A percentile compares a stretch with the other conserved stretches of the same genome.
Evolutionary conservation across 192 early-diverging fungal species (phyloP).

Genomic region (Backusella australiensis): DNA sequence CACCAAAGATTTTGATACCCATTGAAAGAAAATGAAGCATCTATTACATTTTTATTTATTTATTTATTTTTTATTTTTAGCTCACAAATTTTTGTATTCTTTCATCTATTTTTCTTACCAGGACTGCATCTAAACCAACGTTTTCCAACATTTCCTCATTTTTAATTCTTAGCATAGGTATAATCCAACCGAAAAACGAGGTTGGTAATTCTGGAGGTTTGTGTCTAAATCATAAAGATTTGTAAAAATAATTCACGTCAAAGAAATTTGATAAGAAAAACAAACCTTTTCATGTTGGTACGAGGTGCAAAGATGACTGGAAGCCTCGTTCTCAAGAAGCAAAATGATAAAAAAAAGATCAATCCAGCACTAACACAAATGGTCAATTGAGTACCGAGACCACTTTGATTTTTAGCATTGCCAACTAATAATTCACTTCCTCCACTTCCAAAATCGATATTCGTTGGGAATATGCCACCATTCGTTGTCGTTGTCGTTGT

Average conservation of each 20-base stretch:
- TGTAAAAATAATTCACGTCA: not conserved
- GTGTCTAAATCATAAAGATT: constrained; percentile 26
- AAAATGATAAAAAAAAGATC: constrained; percentile 27
- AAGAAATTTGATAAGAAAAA: not conserved
- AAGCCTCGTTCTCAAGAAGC: constrained; percentile 20
- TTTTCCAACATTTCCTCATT: constrained; percentile 46
- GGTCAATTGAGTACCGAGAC: constrained; percentile 17
- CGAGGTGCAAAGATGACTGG: constrained; percentile 29
- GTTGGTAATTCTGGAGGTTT: constrained; percentile 41
- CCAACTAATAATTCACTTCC: not conserved
- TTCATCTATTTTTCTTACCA: constrained; percentile 35
- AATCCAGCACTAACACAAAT: constrained; percentile 18
- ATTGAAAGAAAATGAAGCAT: constrained; percentile 50
- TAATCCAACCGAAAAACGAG: constrained; percentile 55
- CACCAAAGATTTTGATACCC: constrained; percentile 43
- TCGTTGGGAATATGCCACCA: not conserved
- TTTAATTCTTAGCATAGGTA: constrained; percentile 38
- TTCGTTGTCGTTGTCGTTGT: not conserved
- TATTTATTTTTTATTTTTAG: too few relatives aligned
- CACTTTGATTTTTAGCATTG: constrained; percentile 21
- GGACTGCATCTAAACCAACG: constrained; percentile 58
- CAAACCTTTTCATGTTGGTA: constrained; percentile 28
- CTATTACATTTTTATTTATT: constrained; percentile 30
- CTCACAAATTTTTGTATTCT: too few relatives aligned
- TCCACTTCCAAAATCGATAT: not conserved